Base-by-base conservation (phyloP, 2,329 filamentous ascomycete species). In the Colletotrichum spaethianum region DNA sequence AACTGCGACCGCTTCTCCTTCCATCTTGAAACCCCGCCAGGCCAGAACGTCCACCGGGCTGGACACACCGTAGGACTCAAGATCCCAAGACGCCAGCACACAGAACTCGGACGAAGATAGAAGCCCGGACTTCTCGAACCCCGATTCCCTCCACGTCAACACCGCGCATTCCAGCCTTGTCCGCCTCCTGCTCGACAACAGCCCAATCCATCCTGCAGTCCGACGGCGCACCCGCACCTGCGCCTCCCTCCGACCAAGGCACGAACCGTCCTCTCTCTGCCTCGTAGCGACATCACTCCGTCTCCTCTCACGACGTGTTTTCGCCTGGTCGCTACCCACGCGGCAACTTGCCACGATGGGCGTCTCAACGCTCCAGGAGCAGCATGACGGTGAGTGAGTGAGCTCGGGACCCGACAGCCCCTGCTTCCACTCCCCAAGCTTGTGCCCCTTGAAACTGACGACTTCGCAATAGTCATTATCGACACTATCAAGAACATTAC, bases 401-500 rank as follows among this genome's bases (percentile, higher is more conserved):
- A 8, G 6, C 3, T 23, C 11, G 16, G 4, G 7, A 16, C 16
- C 20, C 31, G 36, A 5, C 31, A 50, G 38, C 44, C 53, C 33
- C 26, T 18, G 38, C 28, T 44, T 16, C 14, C 42, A 36, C n/a
- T n/a, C 26, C 28, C 31, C 42, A n/a, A 20, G 23, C 33, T 44
- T 46, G 33, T 40, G 61, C 23, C 28, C 44, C 11, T 44, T 23
- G 52, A 59, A 33, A 42, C 73, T 75, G 67, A 74, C 77, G 94
- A 50, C 12, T 53, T 42, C 31, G 53, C 14, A 53, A 62, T 26
- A 78, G 93, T 93, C 76, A 92, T 96, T 73, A 84, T 96, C 79
- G 86, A 89, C 75, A 91, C 91, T 44, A 93, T 98, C 79, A 92
- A 92, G 79, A 88, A 90, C 80, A 93, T 95, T 75, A 96, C 93